phyloP scores from a whole-genome alignment of 805 yeast species.

The Saccharomycopsis oosterbeekiorum region DNA sequence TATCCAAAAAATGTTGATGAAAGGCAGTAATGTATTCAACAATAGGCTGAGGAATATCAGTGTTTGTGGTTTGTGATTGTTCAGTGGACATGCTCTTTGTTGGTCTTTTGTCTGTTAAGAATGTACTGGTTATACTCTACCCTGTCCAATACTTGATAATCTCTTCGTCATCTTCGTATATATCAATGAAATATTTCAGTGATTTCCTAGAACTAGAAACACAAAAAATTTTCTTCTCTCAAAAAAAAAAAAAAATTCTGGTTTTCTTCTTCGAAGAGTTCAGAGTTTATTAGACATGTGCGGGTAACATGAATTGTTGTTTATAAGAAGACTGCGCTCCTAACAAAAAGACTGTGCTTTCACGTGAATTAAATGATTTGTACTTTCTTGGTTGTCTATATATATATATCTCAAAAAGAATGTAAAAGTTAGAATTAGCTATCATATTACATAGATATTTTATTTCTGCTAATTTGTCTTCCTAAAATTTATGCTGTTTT shows the following conservation, averaged over 20 bases:
- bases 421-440: too few relatives aligned
- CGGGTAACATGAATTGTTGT: background rate
- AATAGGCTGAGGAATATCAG: conserved; percentile 33
- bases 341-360: too few relatives aligned
- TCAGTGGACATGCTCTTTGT: background rate
- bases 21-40: conserved; percentile 34
- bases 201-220: background rate
- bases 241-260: background rate
- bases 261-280: background rate
- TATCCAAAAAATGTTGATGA: conserved; percentile 33
- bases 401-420: too few relatives aligned
- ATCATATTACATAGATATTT: too few relatives aligned
- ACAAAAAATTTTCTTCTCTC: conserved; percentile 1
- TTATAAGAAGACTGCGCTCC: too few relatives aligned
- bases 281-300: background rate
- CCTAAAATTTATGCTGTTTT: too few relatives aligned
- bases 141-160: too few relatives aligned
- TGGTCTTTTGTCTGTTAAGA: background rate
- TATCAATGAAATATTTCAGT: background rate
- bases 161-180: background rate
- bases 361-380: too few relatives aligned
- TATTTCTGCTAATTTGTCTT: too few relatives aligned
- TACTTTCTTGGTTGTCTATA: too few relatives aligned
- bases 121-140: background rate
- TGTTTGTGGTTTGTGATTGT: background rate